Percentiles rank a stretch among this genome's conserved stretches.
Conservation (phyloP, 805 yeast genomes). For the Torulaspora microellipsoides region DNA sequence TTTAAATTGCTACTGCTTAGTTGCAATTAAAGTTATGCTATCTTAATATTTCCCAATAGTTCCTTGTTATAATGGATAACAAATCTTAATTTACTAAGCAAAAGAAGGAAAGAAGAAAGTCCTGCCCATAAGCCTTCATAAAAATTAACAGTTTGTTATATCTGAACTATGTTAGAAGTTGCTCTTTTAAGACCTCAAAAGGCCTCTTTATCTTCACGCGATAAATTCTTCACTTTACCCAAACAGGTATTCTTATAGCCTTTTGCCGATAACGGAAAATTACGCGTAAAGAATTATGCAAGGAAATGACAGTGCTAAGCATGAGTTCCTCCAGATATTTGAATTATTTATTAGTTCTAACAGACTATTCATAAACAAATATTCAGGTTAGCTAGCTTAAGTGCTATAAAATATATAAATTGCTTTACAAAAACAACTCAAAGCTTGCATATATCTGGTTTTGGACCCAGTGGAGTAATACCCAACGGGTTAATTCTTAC, state of each 20-base stretch:
- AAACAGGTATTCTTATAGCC: background rate
- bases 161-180: background rate
- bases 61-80: no score
- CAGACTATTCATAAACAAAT: no score
- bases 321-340: no score
- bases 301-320: no score
- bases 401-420: no score
- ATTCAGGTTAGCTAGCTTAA: no score
- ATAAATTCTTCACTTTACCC: background rate
- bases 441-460: constrained; percentile 49
- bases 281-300: background rate
- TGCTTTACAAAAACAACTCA: background rate
- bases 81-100: no score
- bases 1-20: no score
- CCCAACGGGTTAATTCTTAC: constrained; percentile 71
- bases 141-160: no score
- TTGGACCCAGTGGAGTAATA: constrained; percentile 86
- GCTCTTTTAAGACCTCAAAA: background rate
- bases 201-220: background rate
- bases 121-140: background rate
- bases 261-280: background rate
- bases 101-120: background rate
- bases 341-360: no score
- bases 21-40: no score
- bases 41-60: no score